A percentile compares a stretch with the other conserved stretches of the same genome.
Conservation (phyloP, 257 asterid genomes). For the Solanum habrochaites region DNA sequence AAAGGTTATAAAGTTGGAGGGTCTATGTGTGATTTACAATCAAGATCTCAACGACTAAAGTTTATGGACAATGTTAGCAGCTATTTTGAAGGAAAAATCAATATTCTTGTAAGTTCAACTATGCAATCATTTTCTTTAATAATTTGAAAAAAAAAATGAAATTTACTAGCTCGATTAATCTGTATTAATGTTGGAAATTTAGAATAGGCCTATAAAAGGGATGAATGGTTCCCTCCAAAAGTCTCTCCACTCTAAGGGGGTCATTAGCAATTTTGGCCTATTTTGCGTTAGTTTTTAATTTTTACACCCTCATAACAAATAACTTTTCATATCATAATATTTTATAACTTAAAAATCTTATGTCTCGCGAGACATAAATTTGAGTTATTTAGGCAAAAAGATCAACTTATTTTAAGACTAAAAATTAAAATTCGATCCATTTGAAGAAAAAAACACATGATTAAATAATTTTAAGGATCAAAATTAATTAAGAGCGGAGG, state of each 20-base stretch:
- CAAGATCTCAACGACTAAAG: neutral
- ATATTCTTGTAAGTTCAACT: neutral
- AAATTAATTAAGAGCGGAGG: no score
- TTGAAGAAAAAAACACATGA: no score
- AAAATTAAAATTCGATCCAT: no score
- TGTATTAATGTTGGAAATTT: rapidly evolving
- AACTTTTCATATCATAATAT: no score
- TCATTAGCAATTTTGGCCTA: no score
- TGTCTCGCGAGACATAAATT: no score
- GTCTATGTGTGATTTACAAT: neutral
- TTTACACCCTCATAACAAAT: no score
- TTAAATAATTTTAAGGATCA: no score
- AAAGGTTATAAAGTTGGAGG: neutral
- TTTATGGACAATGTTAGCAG: neutral
- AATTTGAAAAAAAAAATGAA: neutral
- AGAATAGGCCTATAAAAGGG: neutral
- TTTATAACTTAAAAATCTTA: no score
- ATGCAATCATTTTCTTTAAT: neutral
- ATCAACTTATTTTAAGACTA: no score
- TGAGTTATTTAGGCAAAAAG: no score
- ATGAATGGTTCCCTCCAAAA: neutral
- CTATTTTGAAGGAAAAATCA: neutral
- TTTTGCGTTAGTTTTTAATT: no score
- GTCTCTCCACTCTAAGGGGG: neutral
- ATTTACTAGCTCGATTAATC: neutral